Base-by-base conservation (phyloP, 2,329 filamentous ascomycete genomes). In the Thielaviopsis populi region DNA sequence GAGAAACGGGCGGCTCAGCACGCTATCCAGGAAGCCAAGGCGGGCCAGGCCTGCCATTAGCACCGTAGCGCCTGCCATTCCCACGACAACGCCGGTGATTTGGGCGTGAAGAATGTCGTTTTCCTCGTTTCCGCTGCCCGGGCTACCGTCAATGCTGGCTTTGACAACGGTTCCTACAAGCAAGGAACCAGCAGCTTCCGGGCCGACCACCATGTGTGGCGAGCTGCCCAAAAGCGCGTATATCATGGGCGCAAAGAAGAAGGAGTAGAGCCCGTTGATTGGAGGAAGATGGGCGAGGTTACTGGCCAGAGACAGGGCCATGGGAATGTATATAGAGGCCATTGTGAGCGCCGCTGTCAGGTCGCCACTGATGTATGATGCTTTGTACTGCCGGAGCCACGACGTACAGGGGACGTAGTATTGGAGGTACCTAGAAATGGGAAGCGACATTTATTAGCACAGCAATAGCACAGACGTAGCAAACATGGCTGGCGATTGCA, bases 271-370 rank as follows among this genome's bases (percentile, higher is more conserved):
- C 0, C 94, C 94, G 71, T 96, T 92, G 70, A 97, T 91, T 0
- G 94, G 88, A 8, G 92, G 91, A 1, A 96, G 84, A 72, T 97
- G 94, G 5, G 88, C 91, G 50, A 99, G 84, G 71, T 97, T 97
- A 48, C 89, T 85, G 63, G 94, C 91, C 68, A 95, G 87, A 0
- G 94, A 97, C 15, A 99, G 81, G 0, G 91, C 88, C 91, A 99
- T 96, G 61, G 94, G 94, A 43, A 99, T 87, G 73, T 99, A 99
- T 76, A 99, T 94, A 30, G 91, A 96, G n/a, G 92, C 89, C 77
- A 99, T 87, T n/a, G 94, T 97, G 67, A 97, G 73, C 59, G 92
- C 91, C 8, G 92, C 87, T 15, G 95, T 79, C 19, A 97, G 76
- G 73, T 99, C 94, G 59, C 94, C 94, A 69, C 86, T 83, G 59